Percentiles rank a stretch among this genome's conserved stretches.
Conservation (phyloP, 495 filamentous ascomycete species). For the Hyaloscypha finlandica region DNA sequence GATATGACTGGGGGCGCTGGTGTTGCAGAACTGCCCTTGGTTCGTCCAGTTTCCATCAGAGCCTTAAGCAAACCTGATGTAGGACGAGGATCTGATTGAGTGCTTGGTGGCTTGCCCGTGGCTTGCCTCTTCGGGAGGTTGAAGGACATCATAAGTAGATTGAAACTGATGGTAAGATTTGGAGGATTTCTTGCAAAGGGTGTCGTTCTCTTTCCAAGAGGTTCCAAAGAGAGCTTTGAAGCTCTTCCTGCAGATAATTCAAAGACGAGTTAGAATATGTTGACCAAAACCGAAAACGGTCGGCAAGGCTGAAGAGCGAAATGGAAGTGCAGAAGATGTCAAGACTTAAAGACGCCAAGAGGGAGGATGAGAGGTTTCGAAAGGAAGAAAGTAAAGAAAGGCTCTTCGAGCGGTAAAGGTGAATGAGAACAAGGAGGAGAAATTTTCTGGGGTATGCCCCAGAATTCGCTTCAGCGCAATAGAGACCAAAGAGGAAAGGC, state of each 20-base stretch:
- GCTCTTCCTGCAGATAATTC: not conserved
- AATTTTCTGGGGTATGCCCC: conserved; percentile 7
- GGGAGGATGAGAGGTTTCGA: no score
- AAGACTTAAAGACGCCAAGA: not conserved
- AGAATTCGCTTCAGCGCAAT: not conserved
- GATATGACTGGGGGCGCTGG: conserved; percentile 18
- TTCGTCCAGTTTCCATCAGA: conserved; percentile 14
- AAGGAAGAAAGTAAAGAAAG: not conserved
- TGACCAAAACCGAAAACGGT: not conserved
- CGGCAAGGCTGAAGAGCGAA: not conserved
- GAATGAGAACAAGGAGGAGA: not conserved
- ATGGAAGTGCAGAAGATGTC: not conserved
- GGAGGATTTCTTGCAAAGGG: not conserved
- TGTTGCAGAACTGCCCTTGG: conserved; percentile 23
- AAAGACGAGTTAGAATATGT: not conserved
- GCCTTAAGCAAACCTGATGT: conserved; percentile 14
- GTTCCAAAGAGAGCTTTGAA: not conserved
- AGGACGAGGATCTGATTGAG: not conserved
- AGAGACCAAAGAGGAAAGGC: not conserved
- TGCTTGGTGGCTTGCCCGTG: not conserved
- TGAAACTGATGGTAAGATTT: not conserved
- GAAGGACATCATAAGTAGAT: not conserved
- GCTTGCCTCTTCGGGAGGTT: not conserved
- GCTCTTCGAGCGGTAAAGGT: not conserved
- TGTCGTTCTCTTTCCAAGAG: not conserved